Percentiles rank a stretch among this genome's conserved stretches.
phyloP scores from a whole-genome alignment of 169 alveolate genomes.

The Fabrea salina region DNA sequence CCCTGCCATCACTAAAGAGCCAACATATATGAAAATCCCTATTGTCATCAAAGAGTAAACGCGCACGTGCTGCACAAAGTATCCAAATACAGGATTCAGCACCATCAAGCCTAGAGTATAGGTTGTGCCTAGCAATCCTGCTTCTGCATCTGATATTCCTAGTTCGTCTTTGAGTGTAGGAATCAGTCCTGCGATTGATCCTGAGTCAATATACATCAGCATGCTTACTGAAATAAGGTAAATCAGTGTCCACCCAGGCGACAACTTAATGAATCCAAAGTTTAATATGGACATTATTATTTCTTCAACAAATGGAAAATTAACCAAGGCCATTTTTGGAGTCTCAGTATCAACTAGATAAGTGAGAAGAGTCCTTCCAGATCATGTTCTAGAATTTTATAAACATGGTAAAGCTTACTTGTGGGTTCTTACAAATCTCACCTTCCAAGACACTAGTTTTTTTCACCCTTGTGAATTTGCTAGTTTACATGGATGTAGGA shows the following conservation, averaged over 20 bases:
- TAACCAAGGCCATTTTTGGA: too few species aligned
- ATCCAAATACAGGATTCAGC: conserved; percentile 32
- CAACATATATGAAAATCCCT: conserved; percentile 25
- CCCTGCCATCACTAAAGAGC: conserved; percentile 22
- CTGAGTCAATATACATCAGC: not conserved
- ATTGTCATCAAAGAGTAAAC: conserved; percentile 17
- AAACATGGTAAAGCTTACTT: too few species aligned
- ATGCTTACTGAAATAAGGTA: not conserved
- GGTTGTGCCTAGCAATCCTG: conserved; percentile 33
- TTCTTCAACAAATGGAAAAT: too few species aligned
- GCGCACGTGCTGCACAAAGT: not conserved
- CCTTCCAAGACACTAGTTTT: too few species aligned
- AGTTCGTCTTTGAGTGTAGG: not conserved
- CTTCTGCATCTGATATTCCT: not conserved
- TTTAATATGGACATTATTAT: too few species aligned
- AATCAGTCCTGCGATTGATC: not conserved
- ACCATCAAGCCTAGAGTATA: conserved; percentile 33
- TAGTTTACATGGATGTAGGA: not conserved
- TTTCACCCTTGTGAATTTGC: not conserved
- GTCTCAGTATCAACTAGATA: too few species aligned
- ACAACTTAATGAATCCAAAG: too few species aligned
- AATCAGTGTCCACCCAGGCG: too few species aligned
- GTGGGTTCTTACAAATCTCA: too few species aligned
- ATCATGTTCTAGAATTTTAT: too few species aligned
- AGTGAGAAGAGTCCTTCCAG: too few species aligned